Base-by-base conservation (phyloP, 495 filamentous ascomycete genomes). In the Cenococcum geophilum region DNA sequence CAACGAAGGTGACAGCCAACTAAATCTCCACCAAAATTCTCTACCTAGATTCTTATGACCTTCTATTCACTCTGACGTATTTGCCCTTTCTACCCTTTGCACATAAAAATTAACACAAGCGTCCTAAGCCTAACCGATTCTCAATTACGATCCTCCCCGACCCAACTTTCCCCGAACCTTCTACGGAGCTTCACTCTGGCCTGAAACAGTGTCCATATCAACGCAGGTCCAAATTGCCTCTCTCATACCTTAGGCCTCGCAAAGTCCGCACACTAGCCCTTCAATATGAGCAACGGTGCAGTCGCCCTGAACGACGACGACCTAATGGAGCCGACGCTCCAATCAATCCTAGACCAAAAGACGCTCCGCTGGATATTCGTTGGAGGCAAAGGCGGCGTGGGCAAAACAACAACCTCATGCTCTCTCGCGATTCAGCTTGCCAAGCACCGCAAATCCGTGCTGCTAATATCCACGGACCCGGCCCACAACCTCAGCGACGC, bases 341-440 rank as follows among this genome's bases (percentile, higher is more conserved):
- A 96, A 81, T 88, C 89, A 48, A 90, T 99, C 68, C 81, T 97
- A 69, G 88, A 91, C 77, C 93, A 99, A 73, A 89, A 88, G 69
- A 86, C 89, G 20, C 85, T 99, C 53, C 91, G 93, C 64, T 99
- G 95, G 95, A 95, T 99, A 74, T 99, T 99, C 70, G 95, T 97
- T 52, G 93, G 93, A 68, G 93, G 93, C 58, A 99, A 99, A 80
- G 93, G 93, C 66, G 93, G 93, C 69, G 93, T 99, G n/a, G 93
- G 93, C 70, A 99, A 99, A 80, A 99, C 93, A 12, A 99, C 95
- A 16, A 97, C 95, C 0, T 97, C 92, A 1, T 99, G 95, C 77
- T 95, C 91, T 43, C 86, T 99, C 52, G 93, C 93, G 56, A 97
- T 97, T 71, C 93, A 99, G 74, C 86, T 99, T n/a, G 89, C 93